Conservation (phyloP, 1,284 basidiomycete genomes). For the Coniferiporia weirii region DNA sequence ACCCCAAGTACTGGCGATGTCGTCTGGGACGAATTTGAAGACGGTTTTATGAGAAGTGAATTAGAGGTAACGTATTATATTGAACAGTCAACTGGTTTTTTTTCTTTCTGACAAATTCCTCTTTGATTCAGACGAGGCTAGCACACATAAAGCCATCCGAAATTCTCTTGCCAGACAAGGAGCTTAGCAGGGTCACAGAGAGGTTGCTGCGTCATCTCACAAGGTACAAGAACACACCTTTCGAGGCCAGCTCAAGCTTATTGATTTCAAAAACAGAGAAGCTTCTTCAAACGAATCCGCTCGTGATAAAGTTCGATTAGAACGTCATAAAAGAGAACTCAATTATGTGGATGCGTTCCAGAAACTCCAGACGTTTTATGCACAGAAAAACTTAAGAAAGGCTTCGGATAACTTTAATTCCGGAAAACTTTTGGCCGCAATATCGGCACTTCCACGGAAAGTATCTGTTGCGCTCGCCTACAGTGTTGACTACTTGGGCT, state of each 20-base stretch:
- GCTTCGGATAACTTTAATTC: slow-evolving; percentile 45
- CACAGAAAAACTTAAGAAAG: slow-evolving; percentile 37
- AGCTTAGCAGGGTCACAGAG: slow-evolving; percentile 69
- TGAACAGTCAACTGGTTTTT: background rate
- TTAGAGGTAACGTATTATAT: slow-evolving; percentile 57
- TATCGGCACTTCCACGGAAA: slow-evolving; percentile 68
- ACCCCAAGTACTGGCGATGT: slow-evolving; percentile 88
- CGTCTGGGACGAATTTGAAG: slow-evolving; percentile 87
- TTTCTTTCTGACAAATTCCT: background rate
- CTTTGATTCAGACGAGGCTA: slow-evolving; percentile 60
- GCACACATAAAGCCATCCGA: slow-evolving; percentile 83
- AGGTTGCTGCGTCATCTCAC: slow-evolving; percentile 73
- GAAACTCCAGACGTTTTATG: slow-evolving; percentile 70
- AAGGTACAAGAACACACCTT: slow-evolving; percentile 35
- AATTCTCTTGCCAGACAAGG: slow-evolving; percentile 59
- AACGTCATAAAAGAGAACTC: slow-evolving; percentile 55
- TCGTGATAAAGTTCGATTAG: slow-evolving; percentile 49
- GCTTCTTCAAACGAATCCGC: slow-evolving; percentile 34
- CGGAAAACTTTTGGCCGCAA: slow-evolving; percentile 57
- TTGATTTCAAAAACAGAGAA: background rate
- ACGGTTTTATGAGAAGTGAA: slow-evolving; percentile 75
- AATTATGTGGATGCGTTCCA: slow-evolving; percentile 72
- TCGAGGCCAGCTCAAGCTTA: background rate
- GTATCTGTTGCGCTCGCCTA: slow-evolving; percentile 77
- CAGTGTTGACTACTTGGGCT: slow-evolving; percentile 69